These are phyloP conservation scores for Penicillium nordicum DNA, from an alignment of 2,329 filamentous ascomycete genomes.

Conservation along the genomic window DNA sequence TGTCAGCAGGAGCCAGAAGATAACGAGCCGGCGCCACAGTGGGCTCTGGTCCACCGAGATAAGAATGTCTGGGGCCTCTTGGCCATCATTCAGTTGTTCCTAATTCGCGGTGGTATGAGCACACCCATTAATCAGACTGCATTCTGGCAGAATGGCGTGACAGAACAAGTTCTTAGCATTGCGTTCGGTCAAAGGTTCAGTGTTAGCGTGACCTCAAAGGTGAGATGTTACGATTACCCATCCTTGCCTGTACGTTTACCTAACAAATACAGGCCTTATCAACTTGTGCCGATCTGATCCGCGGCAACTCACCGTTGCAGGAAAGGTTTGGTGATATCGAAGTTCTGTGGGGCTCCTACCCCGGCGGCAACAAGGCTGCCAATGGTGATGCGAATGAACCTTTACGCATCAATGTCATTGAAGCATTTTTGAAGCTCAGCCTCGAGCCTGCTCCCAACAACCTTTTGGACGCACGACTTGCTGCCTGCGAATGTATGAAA, in stretches of 20 bases:
- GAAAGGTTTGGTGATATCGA: slow-evolving; percentile 85
- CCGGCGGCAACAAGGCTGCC: slow-evolving; percentile 18
- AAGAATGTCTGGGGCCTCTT: slow-evolving; percentile 90
- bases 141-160: slow-evolving; percentile 78
- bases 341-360: slow-evolving; percentile 51
- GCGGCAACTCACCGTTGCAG: slow-evolving; percentile 74
- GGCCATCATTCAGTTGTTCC: slow-evolving; percentile 79
- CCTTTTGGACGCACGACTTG: slow-evolving; percentile 75
- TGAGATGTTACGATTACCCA: slow-evolving; percentile 37
- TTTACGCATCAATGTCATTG: slow-evolving; percentile 79
- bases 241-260: not conserved
- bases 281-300: slow-evolving; percentile 84
- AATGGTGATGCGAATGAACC: slow-evolving; percentile 50
- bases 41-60: slow-evolving; percentile 74
- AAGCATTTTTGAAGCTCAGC: slow-evolving; percentile 80
- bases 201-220: slow-evolving; percentile 76
- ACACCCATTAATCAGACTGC: slow-evolving; percentile 79
- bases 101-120: slow-evolving; percentile 74
- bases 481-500: slow-evolving; percentile 85
- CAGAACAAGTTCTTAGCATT: slow-evolving; percentile 75
- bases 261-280: slow-evolving; percentile 61
- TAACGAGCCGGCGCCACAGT: slow-evolving; percentile 62
- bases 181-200: slow-evolving; percentile 73
- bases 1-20: slow-evolving; percentile 49
- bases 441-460: slow-evolving; percentile 64